Percentiles rank a stretch among this genome's conserved stretches.
phyloP scores from a whole-genome alignment of 148 eudicot species.

The Rhododendron molle region DNA sequence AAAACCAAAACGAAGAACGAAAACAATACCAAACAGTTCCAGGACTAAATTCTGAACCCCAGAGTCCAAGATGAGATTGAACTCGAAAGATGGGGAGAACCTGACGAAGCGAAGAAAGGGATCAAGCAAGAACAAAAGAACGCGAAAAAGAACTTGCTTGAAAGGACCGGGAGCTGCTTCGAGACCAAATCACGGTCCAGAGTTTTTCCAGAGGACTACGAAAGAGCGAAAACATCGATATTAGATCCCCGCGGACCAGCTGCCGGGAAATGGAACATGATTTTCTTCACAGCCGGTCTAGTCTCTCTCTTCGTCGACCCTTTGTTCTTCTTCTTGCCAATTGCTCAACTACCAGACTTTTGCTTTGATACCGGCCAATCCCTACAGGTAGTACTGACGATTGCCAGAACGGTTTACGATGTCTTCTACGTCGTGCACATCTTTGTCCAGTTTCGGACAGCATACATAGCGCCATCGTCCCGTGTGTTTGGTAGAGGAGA shows the following conservation, averaged over 20 bases:
- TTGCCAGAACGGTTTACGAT: constrained; percentile 46
- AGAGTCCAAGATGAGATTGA: constrained; percentile 47
- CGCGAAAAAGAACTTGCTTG: neutral
- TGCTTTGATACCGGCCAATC: constrained; percentile 41
- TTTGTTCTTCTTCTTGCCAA: constrained; percentile 59
- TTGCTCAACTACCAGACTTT: constrained; percentile 16
- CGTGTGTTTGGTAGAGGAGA: constrained; percentile 77
- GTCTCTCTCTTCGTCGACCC: constrained; percentile 64
- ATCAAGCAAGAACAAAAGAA: constrained; percentile 19
- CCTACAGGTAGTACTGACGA: constrained; percentile 41
- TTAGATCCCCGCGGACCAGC: constrained; percentile 49
- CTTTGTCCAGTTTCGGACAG: constrained; percentile 54
- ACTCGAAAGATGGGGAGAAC: constrained; percentile 3
- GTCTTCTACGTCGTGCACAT: constrained; percentile 50
- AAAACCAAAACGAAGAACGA: neutral
- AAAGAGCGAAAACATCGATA: constrained; percentile 33
- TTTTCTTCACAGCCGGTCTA: constrained; percentile 45
- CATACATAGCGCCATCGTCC: constrained; percentile 72
- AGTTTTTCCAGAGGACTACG: constrained; percentile 64
- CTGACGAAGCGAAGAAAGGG: neutral
- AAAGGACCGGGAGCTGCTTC: constrained; percentile 15
- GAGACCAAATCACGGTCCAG: constrained; percentile 42
- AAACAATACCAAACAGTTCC: neutral
- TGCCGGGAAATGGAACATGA: constrained; percentile 43
- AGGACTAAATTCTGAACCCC: neutral